Base-by-base conservation (phyloP, 768 basidiomycete species). In the Lenzites betulinus region DNA sequence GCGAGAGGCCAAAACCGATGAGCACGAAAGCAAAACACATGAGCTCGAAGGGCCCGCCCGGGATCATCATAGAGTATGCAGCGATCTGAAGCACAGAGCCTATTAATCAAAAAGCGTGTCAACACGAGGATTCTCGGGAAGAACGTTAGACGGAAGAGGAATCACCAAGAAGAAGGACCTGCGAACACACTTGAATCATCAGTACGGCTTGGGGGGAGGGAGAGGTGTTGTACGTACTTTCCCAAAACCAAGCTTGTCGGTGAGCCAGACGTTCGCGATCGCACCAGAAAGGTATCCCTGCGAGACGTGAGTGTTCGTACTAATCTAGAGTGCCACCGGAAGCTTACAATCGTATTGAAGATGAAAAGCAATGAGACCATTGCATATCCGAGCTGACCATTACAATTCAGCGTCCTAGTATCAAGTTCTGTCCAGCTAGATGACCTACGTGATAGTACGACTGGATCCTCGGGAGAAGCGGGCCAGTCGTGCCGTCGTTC, bases 401-500 rank as follows among this genome's bases (percentile, higher is more conserved):
- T n/a, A 4, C 18, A 33, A 26, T 18, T 54, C 13, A 35, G 36
- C 23, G 7, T 1, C 16, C 28, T 51, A 23, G 7, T 1, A 36
- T 9, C 9, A 18, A 13, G 23, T 25, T 25, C n/a, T 16, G 20
- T 25, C 35, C 9, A 3, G 8, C 26, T 1, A 16, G 1, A 13
- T 11, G 7, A 54, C 73, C 51, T 58, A 81, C 82, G 60, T 73
- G 69, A 68, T 81, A 83, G 71, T 81, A 78, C 7, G 72, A 69
- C 70, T 90, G 90, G 49, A 93, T 86, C 13, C 82, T 78, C 1
- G 90, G 92, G 12, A 93, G 72, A 22, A 94, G 73, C 1, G 92
- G 90, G 4, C 92, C 92, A 15, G 83, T 83, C 0, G 85, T 80
- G 15, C 85, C 86, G 71, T 91, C 91, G 64, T 88, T 90, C 89